phyloP scores from a whole-genome alignment of 306 rosid species.

The Quercus ilex region DNA sequence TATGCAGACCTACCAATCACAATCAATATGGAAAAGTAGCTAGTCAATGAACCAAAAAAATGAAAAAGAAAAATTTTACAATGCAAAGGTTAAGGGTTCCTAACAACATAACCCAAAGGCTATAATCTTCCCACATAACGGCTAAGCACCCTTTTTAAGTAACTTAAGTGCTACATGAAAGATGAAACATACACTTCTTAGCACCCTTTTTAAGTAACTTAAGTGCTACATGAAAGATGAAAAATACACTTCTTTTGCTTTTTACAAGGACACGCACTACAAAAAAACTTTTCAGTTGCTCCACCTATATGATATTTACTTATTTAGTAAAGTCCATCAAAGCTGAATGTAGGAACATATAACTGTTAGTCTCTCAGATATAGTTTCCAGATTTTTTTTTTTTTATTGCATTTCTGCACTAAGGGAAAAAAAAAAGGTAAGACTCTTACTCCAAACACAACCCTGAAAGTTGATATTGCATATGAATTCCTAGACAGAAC shows the following conservation, averaged over 20 bases:
- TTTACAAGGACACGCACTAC: background rate
- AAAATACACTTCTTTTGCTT: background rate
- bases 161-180: background rate
- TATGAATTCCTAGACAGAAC: background rate
- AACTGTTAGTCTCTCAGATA: background rate
- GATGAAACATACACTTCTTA: background rate
- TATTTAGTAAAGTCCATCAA: background rate
- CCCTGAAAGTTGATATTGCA: background rate
- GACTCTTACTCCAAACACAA: background rate
- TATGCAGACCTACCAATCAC: slow-evolving; percentile 82
- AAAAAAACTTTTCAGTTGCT: background rate
- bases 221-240: background rate
- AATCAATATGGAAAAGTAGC: slow-evolving; percentile 4
- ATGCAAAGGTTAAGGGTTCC: background rate
- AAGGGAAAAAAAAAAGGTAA: background rate
- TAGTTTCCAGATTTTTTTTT: background rate
- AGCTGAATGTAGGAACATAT: background rate
- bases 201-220: background rate
- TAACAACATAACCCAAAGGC: background rate
- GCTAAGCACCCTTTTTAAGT: background rate
- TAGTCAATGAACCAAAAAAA: slow-evolving; percentile 10
- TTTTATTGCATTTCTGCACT: background rate
- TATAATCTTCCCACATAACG: background rate
- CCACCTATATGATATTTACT: background rate
- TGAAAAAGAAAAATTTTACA: slow-evolving; percentile 2